These are phyloP conservation scores for Alternaria sp. DNA, from an alignment of 2,329 filamentous ascomycete species.

Conservation along the genomic window DNA sequence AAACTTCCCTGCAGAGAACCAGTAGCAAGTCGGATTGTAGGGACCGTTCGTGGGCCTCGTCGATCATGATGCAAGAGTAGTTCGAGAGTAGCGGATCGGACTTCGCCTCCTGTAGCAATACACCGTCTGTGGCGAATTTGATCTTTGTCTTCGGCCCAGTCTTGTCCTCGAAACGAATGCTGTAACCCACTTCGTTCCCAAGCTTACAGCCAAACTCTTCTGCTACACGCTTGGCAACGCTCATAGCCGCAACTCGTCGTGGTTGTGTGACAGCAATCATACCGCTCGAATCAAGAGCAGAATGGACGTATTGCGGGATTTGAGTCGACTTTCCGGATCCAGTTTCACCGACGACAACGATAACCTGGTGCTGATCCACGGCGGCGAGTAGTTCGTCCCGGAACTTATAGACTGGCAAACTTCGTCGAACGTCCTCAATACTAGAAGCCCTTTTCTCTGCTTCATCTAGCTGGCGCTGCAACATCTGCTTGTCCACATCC, in stretches of 20 bases:
- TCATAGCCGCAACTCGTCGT: conserved; percentile 95
- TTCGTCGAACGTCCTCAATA: conserved; percentile 92
- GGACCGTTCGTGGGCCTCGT: conserved; percentile 95
- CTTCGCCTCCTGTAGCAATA: conserved; percentile 81
- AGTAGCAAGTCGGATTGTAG: conserved; percentile 83
- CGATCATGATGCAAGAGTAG: conserved; percentile 93
- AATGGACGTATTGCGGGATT: conserved; percentile 76
- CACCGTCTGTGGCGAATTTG: conserved; percentile 98
- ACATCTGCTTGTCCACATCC: conserved; percentile 79
- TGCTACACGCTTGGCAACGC: conserved; percentile 92
- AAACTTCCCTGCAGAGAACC: conserved; percentile 87
- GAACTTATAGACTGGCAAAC: conserved; percentile 78
- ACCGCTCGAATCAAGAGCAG: conserved; percentile 57
- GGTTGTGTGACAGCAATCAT: conserved; percentile 93
- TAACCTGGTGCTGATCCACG: conserved; percentile 81
- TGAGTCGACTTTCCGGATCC: conserved; percentile 97
- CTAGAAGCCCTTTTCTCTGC: conserved; percentile 85
- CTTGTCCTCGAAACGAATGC: conserved; percentile 92
- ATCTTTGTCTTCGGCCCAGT: conserved; percentile 86
- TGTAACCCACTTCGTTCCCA: conserved; percentile 95
- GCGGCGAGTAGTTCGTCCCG: conserved; percentile 86
- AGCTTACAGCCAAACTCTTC: conserved; percentile 88
- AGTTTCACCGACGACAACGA: conserved; percentile 94
- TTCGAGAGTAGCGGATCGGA: conserved; percentile 85
- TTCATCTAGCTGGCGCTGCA: conserved; percentile 84